These are phyloP conservation scores for Lathyrus sativus DNA, from an alignment of 306 rosid species.

Conservation along the genomic window DNA sequence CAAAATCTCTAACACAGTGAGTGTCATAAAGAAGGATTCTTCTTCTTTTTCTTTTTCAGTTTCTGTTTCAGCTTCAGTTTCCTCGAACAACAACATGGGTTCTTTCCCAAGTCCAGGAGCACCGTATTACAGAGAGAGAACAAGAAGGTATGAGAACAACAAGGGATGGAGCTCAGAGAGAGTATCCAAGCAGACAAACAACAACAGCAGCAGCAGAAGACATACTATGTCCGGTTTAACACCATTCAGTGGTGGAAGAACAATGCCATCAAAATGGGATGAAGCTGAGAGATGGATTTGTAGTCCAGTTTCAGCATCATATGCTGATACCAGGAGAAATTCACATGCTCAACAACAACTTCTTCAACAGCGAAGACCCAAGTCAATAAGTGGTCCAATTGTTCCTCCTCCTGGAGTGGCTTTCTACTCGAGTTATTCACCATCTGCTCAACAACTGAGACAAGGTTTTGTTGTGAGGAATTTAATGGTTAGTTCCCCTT, in stretches of 20 bases:
- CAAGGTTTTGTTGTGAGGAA: constrained; percentile 52
- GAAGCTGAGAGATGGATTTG: constrained; percentile 96
- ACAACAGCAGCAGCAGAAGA: constrained; percentile 45
- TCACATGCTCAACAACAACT: constrained; percentile 49
- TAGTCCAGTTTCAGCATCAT: constrained; percentile 59
- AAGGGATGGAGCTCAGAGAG: constrained; percentile 88
- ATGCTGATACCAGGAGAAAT: constrained; percentile 42
- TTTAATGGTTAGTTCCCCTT: constrained; percentile 57
- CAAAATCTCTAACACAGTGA: constrained; percentile 34
- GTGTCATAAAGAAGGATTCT: constrained; percentile 57
- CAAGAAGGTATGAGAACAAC: constrained; percentile 39
- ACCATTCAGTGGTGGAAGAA: constrained; percentile 66
- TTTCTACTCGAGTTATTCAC: constrained; percentile 51
- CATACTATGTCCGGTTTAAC: constrained; percentile 50
- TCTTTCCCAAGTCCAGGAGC: constrained; percentile 52
- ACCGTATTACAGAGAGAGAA: constrained; percentile 50
- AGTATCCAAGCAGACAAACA: constrained; percentile 45
- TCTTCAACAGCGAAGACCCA: constrained; percentile 53
- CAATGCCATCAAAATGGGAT: constrained; percentile 91
- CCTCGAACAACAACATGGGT: constrained; percentile 36
- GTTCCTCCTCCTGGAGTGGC: constrained; percentile 56
- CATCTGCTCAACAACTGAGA: constrained; percentile 41
- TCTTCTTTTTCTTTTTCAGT: not conserved
- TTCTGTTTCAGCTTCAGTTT: constrained; percentile 18
- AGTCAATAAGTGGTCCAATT: constrained; percentile 88